These are phyloP conservation scores for Ophiostoma ips DNA, from an alignment of 2,329 filamentous ascomycete genomes.

Conservation along the genomic window DNA sequence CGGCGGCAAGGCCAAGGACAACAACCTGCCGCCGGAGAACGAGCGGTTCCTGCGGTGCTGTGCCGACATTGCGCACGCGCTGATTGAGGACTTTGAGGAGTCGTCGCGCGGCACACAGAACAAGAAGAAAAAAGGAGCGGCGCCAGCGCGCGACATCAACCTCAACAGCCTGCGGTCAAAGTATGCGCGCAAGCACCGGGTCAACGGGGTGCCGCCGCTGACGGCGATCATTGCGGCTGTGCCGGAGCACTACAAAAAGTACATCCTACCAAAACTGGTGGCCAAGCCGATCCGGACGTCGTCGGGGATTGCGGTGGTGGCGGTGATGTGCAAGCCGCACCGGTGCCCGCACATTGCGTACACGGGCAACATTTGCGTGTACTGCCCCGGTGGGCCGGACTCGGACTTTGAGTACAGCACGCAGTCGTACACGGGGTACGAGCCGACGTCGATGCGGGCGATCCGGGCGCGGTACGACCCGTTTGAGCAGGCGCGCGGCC, in stretches of 20 bases:
- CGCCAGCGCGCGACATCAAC: constrained; percentile 80
- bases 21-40: constrained; percentile 68
- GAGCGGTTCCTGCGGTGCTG: constrained; percentile 90
- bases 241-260: constrained; percentile 99
- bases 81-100: constrained; percentile 83
- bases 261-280: constrained; percentile 88
- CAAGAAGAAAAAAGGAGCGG: too few species aligned
- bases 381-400: constrained; percentile 93
- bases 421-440: constrained; percentile 96
- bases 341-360: constrained; percentile 96
- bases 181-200: constrained; percentile 81
- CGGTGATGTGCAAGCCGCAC: constrained; percentile 99
- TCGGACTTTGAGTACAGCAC: constrained; percentile 99
- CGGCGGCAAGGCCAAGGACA: constrained; percentile 38
- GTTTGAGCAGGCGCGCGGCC: constrained; percentile 89
- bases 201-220: constrained; percentile 76
- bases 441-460: constrained; percentile 95
- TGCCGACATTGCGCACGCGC: constrained; percentile 82
- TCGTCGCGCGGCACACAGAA: constrained; percentile 60
- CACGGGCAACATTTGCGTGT: constrained; percentile 97
- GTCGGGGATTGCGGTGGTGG: constrained; percentile 81
- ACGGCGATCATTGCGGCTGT: constrained; percentile 97
- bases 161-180: constrained; percentile 78
- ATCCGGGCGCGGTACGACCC: constrained; percentile 95
- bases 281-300: constrained; percentile 81